phyloP scores from a whole-genome alignment of 257 asterid genomes.

The Nicotiana undulata region DNA sequence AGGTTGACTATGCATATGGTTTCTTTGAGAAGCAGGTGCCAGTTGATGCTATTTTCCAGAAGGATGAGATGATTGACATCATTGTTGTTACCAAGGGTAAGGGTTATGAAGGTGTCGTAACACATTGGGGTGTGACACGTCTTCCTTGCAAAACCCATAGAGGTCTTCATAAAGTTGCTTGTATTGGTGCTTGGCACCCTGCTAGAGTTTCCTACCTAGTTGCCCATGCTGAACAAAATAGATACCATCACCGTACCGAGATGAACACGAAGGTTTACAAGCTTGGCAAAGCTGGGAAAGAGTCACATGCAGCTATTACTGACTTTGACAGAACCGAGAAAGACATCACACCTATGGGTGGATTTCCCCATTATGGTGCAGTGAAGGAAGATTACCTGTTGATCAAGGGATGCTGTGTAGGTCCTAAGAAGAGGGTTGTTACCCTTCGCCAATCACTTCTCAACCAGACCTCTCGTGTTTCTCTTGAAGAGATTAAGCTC shows the following conservation, averaged over 20 bases:
- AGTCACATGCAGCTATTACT: conserved; percentile 38
- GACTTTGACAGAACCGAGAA: conserved; percentile 60
- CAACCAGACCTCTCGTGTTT: conserved; percentile 39
- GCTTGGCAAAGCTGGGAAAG: conserved; percentile 50
- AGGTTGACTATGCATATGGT: conserved; percentile 52
- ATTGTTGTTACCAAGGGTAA: conserved; percentile 59
- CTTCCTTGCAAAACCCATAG: conserved; percentile 59
- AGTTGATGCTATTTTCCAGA: conserved; percentile 50
- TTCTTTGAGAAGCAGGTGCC: conserved; percentile 64
- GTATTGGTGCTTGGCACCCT: conserved; percentile 67
- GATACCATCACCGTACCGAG: conserved; percentile 59
- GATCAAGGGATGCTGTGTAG: conserved; percentile 51
- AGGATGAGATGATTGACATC: conserved; percentile 58
- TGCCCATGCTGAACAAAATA: conserved; percentile 60
- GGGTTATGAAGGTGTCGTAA: conserved; percentile 60
- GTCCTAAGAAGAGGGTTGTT: too few relatives aligned
- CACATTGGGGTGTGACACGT: conserved; percentile 72
- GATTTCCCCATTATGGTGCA: conserved; percentile 46
- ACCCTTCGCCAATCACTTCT: conserved; percentile 43
- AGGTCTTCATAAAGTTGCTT: conserved; percentile 61
- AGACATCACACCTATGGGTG: conserved; percentile 50
- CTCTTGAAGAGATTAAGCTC: conserved; percentile 49
- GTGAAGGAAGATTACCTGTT: conserved; percentile 45
- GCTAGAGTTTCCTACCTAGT: conserved; percentile 56
- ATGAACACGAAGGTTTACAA: conserved; percentile 56